Evolutionary conservation across 2,329 filamentous ascomycete species (phyloP), one percentile per base, ranked within the genome.

Genomic region (Colletotrichum salicis): DNA sequence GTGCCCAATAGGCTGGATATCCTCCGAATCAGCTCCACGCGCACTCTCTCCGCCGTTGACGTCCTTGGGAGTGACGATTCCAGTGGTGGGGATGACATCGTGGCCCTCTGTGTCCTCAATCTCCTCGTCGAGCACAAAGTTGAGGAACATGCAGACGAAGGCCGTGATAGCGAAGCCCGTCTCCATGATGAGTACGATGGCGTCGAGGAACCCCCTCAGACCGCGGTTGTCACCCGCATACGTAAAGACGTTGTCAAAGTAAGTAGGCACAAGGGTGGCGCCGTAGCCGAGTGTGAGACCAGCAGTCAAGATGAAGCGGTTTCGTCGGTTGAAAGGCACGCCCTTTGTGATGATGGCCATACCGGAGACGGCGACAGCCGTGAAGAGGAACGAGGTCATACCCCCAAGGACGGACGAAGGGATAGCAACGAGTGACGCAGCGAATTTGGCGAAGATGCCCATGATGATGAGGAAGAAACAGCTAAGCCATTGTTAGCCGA

Each of bases 381-480:
- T 88, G 83, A 95, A 96, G 27, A 96, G 86, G 80, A 96, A 96
- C 0, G 93, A 94, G 0, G 94, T 92, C 91, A 93, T 93, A 59
- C 91, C 70, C 48, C 90, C 91, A 2, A 93, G 85, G 1, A 92
- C 90, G 1, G 89, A 79, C 2, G 86, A 82, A 0, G 94, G 94
- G 74, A 96, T 96, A 5, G 93, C 88, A 5, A 94, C 92, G 4
- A 96, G 89, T 0, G 93, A 88, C 1, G 94, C 94, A 0, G 93
- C 93, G 76, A 96, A 95, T 81, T 96, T 96, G 75, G 93, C 90
- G 76, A 96, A 94, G 72, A 96, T 84, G 19, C 94, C 94, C 90
- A 95, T 94, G 75, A 96, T 80, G 73, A 96, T 82, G 12, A 96
- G 87, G 84, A 95, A 95, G 77, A 93, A 86, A 79, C 88, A 94